Base-by-base conservation (phyloP, 306 rosid genomes). In the Malus sylvestris region DNA sequence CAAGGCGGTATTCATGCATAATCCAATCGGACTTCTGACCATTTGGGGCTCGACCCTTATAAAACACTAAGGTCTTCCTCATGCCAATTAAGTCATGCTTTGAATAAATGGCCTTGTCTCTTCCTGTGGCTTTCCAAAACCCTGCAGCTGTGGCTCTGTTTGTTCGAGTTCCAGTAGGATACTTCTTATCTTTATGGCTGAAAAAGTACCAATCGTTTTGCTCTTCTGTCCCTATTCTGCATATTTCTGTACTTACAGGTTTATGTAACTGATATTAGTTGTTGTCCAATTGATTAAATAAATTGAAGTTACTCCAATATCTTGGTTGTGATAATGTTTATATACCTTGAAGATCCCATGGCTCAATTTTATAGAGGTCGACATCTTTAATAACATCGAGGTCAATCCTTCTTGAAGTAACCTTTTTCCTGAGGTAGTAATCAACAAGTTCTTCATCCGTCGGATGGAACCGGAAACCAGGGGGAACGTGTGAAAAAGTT, bases 21-120 rank as follows among this genome's bases (percentile, higher is more conserved):
- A 93, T 93, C 98, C 98, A 93, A 80, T 93, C 98, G 0, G 98
- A 93, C n/a, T 93, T 93, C 79, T 88, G 98, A 18, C 98, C 98
- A 83, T 93, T 93, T 3, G 98, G 98, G 38, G 98, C 98, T 82
- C 98, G 80, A 20, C 98, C 98, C 85, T 93, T 86, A 18, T 93
- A 91, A 70, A 91, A 93, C 29, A 93, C 98, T 20, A 93, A 82
- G 33, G 98, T 93, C 82, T 93, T 93, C 71, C 98, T 91, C 98
- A 93, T 93, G 30, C 98, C 98, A 23, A 93, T 81, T 32, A 93
- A 78, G 33, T 90, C 92, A 72, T 93, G 90, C 82, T 91, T 93
- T 13, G 93, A 89, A 45, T 93, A 93, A 8, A 93, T 93, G 23
- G 97, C 93, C 68, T 93, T 93, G 81, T 93, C 98, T 84, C 98